Evolutionary conservation across 1,139 yeast species (phyloP).

Genomic region (Hansenula anomala): DNA sequence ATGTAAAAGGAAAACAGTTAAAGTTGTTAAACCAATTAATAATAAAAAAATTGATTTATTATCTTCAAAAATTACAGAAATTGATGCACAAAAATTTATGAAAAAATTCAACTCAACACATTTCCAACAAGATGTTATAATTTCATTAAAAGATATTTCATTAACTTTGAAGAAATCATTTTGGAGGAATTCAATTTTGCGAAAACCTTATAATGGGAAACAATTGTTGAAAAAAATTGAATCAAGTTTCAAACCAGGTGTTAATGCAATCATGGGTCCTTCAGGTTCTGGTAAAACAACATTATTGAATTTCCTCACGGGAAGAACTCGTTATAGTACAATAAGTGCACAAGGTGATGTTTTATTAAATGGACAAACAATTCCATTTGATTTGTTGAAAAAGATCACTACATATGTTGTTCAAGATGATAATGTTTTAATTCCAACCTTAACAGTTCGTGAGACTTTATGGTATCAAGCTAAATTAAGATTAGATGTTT

Average conservation of each 20-base stretch:
- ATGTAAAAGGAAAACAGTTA: conserved; percentile 4
- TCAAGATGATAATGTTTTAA: conserved; percentile 71
- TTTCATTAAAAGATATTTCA: not conserved
- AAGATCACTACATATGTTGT: conserved; percentile 69
- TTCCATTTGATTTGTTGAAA: conserved; percentile 41
- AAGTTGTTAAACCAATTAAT: conserved; percentile 10
- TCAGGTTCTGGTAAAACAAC: conserved; percentile 85
- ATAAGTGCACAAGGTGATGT: conserved; percentile 33
- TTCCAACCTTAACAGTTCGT: conserved; percentile 67
- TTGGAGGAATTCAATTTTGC: conserved; percentile 3
- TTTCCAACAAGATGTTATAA: not conserved
- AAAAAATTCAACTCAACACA: not conserved
- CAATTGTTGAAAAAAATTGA: conserved; percentile 44
- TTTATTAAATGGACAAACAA: conserved; percentile 34
- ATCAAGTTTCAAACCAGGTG: conserved; percentile 56
- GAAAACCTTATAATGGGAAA: conserved; percentile 16
- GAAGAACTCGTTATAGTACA: conserved; percentile 47
- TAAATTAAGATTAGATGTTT: conserved; percentile 44
- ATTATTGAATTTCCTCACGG: conserved; percentile 59
- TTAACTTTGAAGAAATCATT: conserved; percentile 10
- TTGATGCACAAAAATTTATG: not conserved
- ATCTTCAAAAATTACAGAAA: not conserved
- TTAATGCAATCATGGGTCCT: conserved; percentile 83
- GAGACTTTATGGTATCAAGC: conserved; percentile 76
- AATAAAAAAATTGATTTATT: not conserved